These are phyloP conservation scores for Cordyceps cateniannulata DNA, from an alignment of 2,329 filamentous ascomycete genomes.

Conservation along the genomic window DNA sequence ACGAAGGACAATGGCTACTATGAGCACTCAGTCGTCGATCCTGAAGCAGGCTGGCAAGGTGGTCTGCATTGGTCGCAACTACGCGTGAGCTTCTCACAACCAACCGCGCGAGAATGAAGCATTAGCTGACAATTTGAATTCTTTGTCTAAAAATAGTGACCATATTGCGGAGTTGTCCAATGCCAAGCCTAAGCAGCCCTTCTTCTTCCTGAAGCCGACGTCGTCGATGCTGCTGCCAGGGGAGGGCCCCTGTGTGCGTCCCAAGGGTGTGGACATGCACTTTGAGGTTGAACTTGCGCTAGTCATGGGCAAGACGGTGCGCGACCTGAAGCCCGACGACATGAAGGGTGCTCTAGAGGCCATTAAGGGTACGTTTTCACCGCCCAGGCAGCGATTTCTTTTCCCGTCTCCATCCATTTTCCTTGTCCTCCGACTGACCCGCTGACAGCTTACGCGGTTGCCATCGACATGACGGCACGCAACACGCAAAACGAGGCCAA, in stretches of 20 bases:
- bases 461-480: constrained; percentile 95
- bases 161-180: constrained; percentile 92
- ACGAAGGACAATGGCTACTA: constrained; percentile 30
- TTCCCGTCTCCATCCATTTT: neutral
- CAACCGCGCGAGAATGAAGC: neutral
- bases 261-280: constrained; percentile 77
- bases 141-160: constrained; percentile 51
- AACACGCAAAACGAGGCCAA: constrained; percentile 96
- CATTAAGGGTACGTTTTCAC: constrained; percentile 60
- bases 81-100: constrained; percentile 62
- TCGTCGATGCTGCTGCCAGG: constrained; percentile 77
- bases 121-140: constrained; percentile 22
- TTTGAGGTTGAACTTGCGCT: constrained; percentile 93
- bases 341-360: constrained; percentile 70
- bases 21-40: constrained; percentile 38
- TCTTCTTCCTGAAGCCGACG: constrained; percentile 97
- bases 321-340: constrained; percentile 70
- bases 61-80: constrained; percentile 93
- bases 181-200: constrained; percentile 82
- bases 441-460: constrained; percentile 70
- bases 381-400: too few relatives aligned
- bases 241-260: constrained; percentile 73
- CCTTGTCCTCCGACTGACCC: neutral
- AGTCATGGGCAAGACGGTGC: constrained; percentile 74
- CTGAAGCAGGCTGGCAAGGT: constrained; percentile 62